These are phyloP conservation scores for Artemisia argyi DNA, from an alignment of 129 eudicot species.

Conservation along the genomic window DNA sequence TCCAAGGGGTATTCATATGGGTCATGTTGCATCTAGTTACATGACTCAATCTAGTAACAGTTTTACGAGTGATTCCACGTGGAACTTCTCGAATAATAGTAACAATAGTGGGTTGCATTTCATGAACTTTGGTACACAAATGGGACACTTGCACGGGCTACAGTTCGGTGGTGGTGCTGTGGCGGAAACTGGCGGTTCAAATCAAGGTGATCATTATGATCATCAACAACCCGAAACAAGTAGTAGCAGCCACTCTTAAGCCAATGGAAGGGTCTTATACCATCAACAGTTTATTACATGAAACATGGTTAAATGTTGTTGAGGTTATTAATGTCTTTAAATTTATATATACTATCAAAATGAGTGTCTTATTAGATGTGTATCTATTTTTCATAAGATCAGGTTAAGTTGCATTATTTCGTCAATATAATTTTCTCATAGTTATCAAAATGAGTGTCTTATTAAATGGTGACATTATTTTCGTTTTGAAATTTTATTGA, in stretches of 20 bases:
- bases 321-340: too few species aligned
- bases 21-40: constrained; percentile 4
- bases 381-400: too few species aligned
- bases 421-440: too few species aligned
- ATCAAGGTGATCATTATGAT: neutral
- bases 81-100: constrained; percentile 5
- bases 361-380: too few species aligned
- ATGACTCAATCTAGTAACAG: constrained; percentile 11
- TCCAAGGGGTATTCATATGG: constrained; percentile 1
- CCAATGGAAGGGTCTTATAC: too few species aligned
- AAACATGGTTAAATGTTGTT: too few species aligned
- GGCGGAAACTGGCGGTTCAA: neutral
- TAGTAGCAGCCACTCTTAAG: constrained; percentile 1
- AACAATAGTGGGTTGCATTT: constrained; percentile 16
- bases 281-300: too few species aligned
- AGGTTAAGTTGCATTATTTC: too few species aligned
- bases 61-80: constrained; percentile 15
- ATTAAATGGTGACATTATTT: too few species aligned
- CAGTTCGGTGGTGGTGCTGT: constrained; percentile 16
- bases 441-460: too few species aligned
- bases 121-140: constrained; percentile 23
- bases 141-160: constrained; percentile 9
- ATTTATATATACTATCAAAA: too few species aligned
- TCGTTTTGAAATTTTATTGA: too few species aligned
- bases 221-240: constrained; percentile 20